These are phyloP conservation scores for Taphrina confusa DNA, from an alignment of 1,139 yeast genomes.

Conservation along the genomic window DNA sequence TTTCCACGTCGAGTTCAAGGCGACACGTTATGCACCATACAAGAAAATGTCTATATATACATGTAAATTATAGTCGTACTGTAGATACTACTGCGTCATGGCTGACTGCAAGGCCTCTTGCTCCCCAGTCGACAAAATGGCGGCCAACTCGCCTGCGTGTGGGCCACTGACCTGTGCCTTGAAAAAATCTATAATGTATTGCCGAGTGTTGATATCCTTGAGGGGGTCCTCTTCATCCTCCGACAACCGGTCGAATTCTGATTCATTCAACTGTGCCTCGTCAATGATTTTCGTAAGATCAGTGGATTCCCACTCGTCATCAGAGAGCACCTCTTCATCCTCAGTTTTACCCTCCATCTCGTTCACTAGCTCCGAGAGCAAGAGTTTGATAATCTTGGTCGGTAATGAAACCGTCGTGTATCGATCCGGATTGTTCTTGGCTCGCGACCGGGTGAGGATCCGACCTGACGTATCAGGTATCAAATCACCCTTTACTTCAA, in stretches of 20 bases:
- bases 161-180: slow-evolving; percentile 44
- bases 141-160: background rate
- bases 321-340: slow-evolving; percentile 34
- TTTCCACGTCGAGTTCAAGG: no score
- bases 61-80: no score
- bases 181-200: slow-evolving; percentile 22
- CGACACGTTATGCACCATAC: no score
- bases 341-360: slow-evolving; percentile 27
- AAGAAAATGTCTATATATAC: no score
- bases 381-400: slow-evolving; percentile 34
- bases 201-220: slow-evolving; percentile 21
- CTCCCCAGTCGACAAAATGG: slow-evolving; percentile 10
- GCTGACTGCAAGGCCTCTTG: slow-evolving; percentile 7
- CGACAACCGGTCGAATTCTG: slow-evolving; percentile 7
- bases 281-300: slow-evolving; percentile 17
- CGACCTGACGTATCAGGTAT: slow-evolving; percentile 33
- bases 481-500: slow-evolving; percentile 37
- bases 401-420: slow-evolving; percentile 29
- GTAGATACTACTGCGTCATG: background rate
- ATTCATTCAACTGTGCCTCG: slow-evolving; percentile 28
- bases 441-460: slow-evolving; percentile 38
- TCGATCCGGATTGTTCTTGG: slow-evolving; percentile 34
- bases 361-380: slow-evolving; percentile 31
- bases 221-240: slow-evolving; percentile 29
- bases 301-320: slow-evolving; percentile 35